Evolutionary conservation across 352 stramenopile species (phyloP), one percentile per base, ranked within the genome.

Genomic region (Thalassiosira mediterranea): DNA sequence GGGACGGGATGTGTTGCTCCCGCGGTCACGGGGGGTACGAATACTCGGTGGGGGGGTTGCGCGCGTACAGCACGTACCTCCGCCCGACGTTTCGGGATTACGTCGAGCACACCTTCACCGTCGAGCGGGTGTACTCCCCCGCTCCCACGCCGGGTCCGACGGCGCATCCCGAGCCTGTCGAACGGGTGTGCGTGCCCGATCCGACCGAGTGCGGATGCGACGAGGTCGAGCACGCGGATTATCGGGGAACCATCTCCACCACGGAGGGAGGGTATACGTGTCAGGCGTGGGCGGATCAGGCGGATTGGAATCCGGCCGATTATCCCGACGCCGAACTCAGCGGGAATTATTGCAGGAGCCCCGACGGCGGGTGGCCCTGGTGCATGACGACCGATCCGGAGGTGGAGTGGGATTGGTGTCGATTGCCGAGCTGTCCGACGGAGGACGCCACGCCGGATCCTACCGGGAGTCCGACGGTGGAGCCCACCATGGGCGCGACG

Each of bases 1-100:
- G 74, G n/a, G 74, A 83, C 59, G 74, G 74, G 21, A 74, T 83
- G 44, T 83, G 74, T 31, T 83, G 74, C 54, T 38, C 23, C 1
- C 47, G 68, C 17, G 74, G 74, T 19, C 60, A 63, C 37, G 74
- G 74, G 11, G 74, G 48, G 11, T 83, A 83, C 38, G 74, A 83
- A 59, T 77, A 72, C 44, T 34, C 11, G 1, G 46, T 83, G 3
- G 74, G 52, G 3, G 58, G 34, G 17, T 25, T 49, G 8, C 17
- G 46, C 3, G 25, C 71, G 1, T 83, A 83, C 32, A 56, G 49
- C 0, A 59, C 66, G 0, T 21, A 74, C 31, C 74, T 77, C 34
- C 4, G 47, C 11, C 54, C 57, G 28, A 83, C 74, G 4, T 83
- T 83, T 64, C 29, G 62, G n/a, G 59, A 83, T 62, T 83, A 76